These are phyloP conservation scores for Bisporella sp. DNA, from an alignment of 2,329 filamentous ascomycete species.

Conservation along the genomic window DNA sequence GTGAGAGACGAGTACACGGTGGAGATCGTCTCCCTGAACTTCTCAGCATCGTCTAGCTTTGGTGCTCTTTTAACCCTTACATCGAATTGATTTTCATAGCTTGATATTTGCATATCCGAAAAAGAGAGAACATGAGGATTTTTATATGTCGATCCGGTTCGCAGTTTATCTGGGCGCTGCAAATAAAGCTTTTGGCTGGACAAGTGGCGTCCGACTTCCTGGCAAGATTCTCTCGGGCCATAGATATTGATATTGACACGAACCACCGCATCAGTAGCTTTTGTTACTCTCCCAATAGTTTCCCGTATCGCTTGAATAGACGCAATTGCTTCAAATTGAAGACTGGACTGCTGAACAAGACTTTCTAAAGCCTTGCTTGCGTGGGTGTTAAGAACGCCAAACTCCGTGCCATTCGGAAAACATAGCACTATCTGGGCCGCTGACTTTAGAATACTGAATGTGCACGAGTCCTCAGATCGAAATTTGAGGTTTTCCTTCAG, in stretches of 20 bases:
- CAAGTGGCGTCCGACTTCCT: conserved; percentile 1
- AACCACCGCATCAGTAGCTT: conserved; percentile 5
- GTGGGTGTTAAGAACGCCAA: conserved; percentile 3
- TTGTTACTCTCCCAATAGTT: conserved; percentile 4
- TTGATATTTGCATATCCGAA: conserved; percentile 4
- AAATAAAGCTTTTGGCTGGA: conserved; percentile 4
- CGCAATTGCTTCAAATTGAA: conserved; percentile 6
- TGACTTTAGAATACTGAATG: conserved; percentile 1
- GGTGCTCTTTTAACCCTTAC: not conserved
- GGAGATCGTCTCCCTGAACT: conserved; percentile 2
- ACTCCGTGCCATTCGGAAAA: conserved; percentile 1
- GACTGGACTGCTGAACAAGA: not conserved
- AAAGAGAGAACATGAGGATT: conserved; percentile 6
- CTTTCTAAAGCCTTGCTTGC: conserved; percentile 1
- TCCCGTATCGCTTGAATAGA: conserved; percentile 1
- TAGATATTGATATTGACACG: conserved; percentile 8
- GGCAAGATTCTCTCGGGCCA: not conserved
- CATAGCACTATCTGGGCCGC: not conserved
- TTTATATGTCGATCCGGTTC: conserved; percentile 1
- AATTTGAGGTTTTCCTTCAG: not conserved
- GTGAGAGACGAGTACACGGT: conserved; percentile 9
- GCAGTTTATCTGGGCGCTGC: conserved; percentile 4
- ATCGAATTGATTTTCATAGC: conserved; percentile 1
- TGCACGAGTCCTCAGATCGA: not conserved
- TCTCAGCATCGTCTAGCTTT: conserved; percentile 2